A percentile compares a stretch with the other conserved stretches of the same genome.
Conservation (phyloP, 202 grass and related monocot genomes). For the Panicum virgatum region DNA sequence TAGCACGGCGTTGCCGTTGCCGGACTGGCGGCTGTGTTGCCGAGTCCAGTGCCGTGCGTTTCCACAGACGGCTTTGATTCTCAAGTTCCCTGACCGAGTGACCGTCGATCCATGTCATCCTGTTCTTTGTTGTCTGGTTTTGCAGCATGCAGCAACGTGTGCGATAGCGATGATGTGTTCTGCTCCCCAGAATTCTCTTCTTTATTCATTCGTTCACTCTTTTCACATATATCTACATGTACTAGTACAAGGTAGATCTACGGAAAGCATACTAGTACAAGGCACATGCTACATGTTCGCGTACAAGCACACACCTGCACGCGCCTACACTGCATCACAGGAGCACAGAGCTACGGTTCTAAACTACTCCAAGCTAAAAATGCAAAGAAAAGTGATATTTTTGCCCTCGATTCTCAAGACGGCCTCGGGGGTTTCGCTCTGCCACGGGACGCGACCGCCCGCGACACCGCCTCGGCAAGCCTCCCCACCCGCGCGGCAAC, state of each 20-base stretch:
- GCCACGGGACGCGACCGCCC: slow-evolving; percentile 30
- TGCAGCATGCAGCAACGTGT: not conserved
- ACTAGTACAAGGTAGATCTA: slow-evolving; percentile 2
- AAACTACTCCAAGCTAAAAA: not conserved
- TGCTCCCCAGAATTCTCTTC: not conserved
- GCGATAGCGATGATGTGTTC: not conserved
- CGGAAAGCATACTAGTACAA: not conserved
- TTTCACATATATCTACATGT: not conserved
- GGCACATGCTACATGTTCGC: not conserved
- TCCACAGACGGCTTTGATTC: too few relatives aligned
- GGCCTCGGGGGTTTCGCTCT: slow-evolving; percentile 28
- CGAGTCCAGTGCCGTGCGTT: too few relatives aligned
- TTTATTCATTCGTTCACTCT: not conserved
- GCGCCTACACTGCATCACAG: not conserved
- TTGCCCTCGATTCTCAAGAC: slow-evolving; percentile 19
- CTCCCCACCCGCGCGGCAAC: slow-evolving; percentile 56
- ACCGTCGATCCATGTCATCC: too few relatives aligned
- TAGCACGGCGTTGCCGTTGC: too few relatives aligned
- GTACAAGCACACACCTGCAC: not conserved
- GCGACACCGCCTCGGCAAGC: slow-evolving; percentile 63
- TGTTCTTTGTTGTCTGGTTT: too few relatives aligned
- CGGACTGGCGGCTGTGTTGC: not conserved
- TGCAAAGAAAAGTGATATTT: not conserved
- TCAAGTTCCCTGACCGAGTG: too few relatives aligned
- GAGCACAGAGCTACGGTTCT: not conserved